Percentiles rank a stretch among this genome's conserved stretches.
These are phyloP conservation scores for Penicillium hesseltinei DNA, from an alignment of 2,329 filamentous ascomycete species.

Conservation along the genomic window DNA sequence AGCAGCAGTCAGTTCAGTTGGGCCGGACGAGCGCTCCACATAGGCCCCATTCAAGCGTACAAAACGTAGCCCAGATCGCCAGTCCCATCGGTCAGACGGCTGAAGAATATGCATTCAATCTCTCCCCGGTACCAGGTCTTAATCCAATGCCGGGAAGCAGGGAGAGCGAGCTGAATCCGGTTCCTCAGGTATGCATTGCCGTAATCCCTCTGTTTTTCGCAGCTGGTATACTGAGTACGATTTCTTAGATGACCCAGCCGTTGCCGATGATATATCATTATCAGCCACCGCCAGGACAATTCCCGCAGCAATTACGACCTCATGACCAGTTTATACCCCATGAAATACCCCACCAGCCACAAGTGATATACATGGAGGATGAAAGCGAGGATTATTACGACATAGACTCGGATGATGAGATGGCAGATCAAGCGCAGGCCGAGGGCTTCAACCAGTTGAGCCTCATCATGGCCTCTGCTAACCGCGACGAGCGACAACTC, in stretches of 20 bases:
- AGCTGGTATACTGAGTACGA: neutral
- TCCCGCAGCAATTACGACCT: conserved; percentile 1
- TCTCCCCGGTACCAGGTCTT: neutral
- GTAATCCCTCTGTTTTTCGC: neutral
- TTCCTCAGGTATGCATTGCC: conserved; percentile 7
- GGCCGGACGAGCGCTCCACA: neutral
- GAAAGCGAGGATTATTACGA: conserved; percentile 63
- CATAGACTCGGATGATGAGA: conserved; percentile 61
- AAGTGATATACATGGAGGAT: conserved; percentile 47
- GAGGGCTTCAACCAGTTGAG: conserved; percentile 41
- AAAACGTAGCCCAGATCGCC: neutral
- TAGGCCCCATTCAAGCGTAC: neutral
- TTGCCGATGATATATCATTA: conserved; percentile 14
- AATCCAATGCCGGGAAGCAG: neutral
- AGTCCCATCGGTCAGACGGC: conserved; percentile 2
- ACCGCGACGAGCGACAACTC: conserved; percentile 48
- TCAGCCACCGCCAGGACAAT: conserved; percentile 5
- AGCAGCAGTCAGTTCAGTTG: neutral
- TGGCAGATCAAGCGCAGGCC: conserved; percentile 39
- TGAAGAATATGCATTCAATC: conserved; percentile 5
- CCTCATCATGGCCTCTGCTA: conserved; percentile 46
- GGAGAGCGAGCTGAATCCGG: neutral
- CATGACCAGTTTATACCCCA: conserved; percentile 11
- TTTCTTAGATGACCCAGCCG: conserved; percentile 4
- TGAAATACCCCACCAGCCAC: conserved; percentile 14